Conservation (phyloP, 2,329 filamentous ascomycete genomes). For the Phaeosphaeriaceae sp. region DNA sequence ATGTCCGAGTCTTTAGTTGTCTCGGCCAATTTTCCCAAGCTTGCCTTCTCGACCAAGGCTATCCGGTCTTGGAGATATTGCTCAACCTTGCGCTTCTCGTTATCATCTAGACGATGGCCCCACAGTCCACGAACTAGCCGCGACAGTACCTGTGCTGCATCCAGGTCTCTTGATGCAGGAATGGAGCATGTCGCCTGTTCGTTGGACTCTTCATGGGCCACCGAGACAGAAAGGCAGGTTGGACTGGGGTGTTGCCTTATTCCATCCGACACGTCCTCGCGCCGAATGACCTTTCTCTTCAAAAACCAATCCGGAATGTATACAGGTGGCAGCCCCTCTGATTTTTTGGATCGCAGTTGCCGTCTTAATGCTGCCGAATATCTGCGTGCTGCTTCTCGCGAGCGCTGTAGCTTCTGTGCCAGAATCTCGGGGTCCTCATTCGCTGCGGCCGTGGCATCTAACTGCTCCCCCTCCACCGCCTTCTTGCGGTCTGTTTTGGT, state of each 20-base stretch:
- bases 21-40: neutral
- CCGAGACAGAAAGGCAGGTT: slow-evolving; percentile 27
- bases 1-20: slow-evolving; percentile 6
- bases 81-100: slow-evolving; percentile 30
- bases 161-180: slow-evolving; percentile 23
- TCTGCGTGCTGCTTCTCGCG: slow-evolving; percentile 40
- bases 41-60: slow-evolving; percentile 7
- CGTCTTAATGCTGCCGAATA: slow-evolving; percentile 45
- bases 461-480: slow-evolving; percentile 25
- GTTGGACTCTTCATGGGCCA: slow-evolving; percentile 31
- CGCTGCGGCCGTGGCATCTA: slow-evolving; percentile 28
- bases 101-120: slow-evolving; percentile 28
- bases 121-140: slow-evolving; percentile 33
- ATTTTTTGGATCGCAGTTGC: slow-evolving; percentile 40
- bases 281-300: slow-evolving; percentile 56
- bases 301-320: slow-evolving; percentile 65
- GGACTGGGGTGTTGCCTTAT: slow-evolving; percentile 12
- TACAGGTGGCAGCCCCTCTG: slow-evolving; percentile 46
- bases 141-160: slow-evolving; percentile 29
- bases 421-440: slow-evolving; percentile 42
- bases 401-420: slow-evolving; percentile 46
- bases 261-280: slow-evolving; percentile 36
- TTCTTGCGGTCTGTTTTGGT: slow-evolving; percentile 27
- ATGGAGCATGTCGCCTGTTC: slow-evolving; percentile 33
- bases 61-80: slow-evolving; percentile 25